A percentile compares a stretch with the other conserved stretches of the same genome.
phyloP scores from a whole-genome alignment of 495 filamentous ascomycete genomes.

The Penicillium pancosmium region DNA sequence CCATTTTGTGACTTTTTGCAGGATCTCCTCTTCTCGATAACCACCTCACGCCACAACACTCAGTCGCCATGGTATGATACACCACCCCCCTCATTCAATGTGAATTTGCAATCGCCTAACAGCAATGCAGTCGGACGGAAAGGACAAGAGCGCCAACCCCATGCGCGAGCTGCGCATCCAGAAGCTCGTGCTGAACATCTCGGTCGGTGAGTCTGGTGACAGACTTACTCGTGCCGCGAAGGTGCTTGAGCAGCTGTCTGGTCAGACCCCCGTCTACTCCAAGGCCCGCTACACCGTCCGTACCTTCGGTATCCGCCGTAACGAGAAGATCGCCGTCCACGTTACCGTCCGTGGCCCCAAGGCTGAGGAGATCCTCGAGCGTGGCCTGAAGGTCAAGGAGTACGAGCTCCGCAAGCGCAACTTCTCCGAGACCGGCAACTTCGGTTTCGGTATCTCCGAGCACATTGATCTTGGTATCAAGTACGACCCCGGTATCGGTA shows the following conservation, averaged over 20 bases:
- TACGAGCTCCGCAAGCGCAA: conserved; percentile 98
- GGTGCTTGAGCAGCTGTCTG: conserved; percentile 98
- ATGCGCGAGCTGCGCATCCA: conserved; percentile 99
- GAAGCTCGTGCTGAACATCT: conserved; percentile 99
- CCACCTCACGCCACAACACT: conserved; percentile 44
- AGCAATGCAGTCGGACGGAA: conserved; percentile 57
- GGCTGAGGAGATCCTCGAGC: conserved; percentile 99
- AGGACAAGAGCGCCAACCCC: conserved; percentile 88
- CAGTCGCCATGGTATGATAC: conserved; percentile 54
- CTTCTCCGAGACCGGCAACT: conserved; percentile 99
- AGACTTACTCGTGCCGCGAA: conserved; percentile 99
- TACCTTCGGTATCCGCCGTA: conserved; percentile 99
- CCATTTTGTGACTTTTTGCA: conserved; percentile 39
- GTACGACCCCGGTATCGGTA: conserved; percentile 99
- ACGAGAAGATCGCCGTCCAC: conserved; percentile 99
- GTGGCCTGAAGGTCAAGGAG: conserved; percentile 99
- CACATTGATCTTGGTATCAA: conserved; percentile 99
- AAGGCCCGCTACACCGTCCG: conserved; percentile 99
- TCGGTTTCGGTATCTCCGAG: conserved; percentile 99
- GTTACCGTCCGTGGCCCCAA: conserved; percentile 99
- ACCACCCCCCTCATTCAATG: conserved; percentile 10
- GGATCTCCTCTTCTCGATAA: conserved; percentile 45
- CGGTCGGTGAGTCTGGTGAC: conserved; percentile 99
- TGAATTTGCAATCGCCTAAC: conserved; percentile 24
- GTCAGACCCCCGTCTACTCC: conserved; percentile 99